Base-by-base conservation (phyloP, 352 stramenopile species). In the Pythium apleroticum region DNA sequence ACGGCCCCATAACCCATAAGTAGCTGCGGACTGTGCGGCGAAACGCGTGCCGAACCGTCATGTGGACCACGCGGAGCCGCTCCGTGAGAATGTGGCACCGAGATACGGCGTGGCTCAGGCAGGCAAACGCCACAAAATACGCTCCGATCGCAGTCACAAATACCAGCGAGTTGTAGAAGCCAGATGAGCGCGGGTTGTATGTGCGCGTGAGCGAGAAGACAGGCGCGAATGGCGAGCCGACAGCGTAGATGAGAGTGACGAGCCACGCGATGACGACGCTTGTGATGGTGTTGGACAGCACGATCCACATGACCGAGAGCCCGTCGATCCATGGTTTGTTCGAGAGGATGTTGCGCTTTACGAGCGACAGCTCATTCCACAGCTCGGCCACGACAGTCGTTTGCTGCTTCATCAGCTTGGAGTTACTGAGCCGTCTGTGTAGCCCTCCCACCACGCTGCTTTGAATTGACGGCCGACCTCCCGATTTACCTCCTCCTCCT, bases 121-220 rank as follows among this genome's bases (percentile, higher is more conserved):
- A 73, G 20, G 46, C 63, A 27, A 77, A 64, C 19, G 68, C 25
- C 25, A 75, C 55, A 27, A 80, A 80, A 46, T 80, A 75, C 14
- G 60, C 35, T 0, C 66, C 66, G 12, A 72, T 54, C 3, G 66
- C 67, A 0, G 4, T 53, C 48, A 24, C 60, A 52, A 68, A 77
- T 60, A 57, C 43, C 14, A 62, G 58, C 33, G 41, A 59, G 19
- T 60, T 22, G 39, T 49, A 49, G 14, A 3, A 1, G 17, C 8
- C 7, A 15, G 50, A 27, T 0, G 45, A 3, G 4, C 19, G 15
- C 11, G 10, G n/a, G 24, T 3, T 20, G 25, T 12, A 50, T 7
- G 45, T 60, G 1, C 25, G 25, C 37, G 25, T 53, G 15, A 31
- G 43, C 2, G 37, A 53, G 19, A 70, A 52, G 25, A 73, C 65